Base-by-base conservation (phyloP, 2,329 filamentous ascomycete species). In the Beauveria sp. region DNA sequence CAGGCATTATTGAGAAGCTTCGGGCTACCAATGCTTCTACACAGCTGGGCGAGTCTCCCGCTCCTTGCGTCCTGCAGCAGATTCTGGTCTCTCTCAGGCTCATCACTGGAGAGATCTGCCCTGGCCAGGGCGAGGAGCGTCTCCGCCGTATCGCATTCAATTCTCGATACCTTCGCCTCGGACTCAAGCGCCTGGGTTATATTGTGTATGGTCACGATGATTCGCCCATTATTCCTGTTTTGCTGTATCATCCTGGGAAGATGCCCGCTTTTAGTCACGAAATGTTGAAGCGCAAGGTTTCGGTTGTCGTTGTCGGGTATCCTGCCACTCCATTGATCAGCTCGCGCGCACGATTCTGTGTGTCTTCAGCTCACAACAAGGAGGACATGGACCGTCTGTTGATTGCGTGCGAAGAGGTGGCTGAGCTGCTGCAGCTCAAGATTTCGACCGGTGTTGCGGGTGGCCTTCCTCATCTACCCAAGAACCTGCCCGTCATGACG, bases 191-290 rank as follows among this genome's bases (percentile, higher is more conserved):
- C 68, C 87, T 99, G 58, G 95, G 95, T 55, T 93, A 92, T 78
- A 99, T 99, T 72, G 89, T 97, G 60, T 97, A 96, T 72, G 95
- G 95, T 64, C 93, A 98, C 74, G 95, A 99, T 72, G 95, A 99
- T 77, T 97, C 93, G 5, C 95, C 95, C 62, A 98, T 99, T 69
- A 92, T 99, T 68, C 95, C 95, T 60, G 76, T 99, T 67, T 84
- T 96, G 71, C 86, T 99, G 31, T 99, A 97, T 82, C 91, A 98
- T 77, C 95, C 95, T n/a, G 95, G 91, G 69, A 99, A 99, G 79
- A 97, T 99, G 82, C 90, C 93, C 5, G 93, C 95, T 63, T 99
- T 99, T 76, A 97, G 92, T 55, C 95, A 96, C 73, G 95, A 98
- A 75, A 98, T 99, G 95, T 85, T 98, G 64, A 91, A 90, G 78